Evolutionary conservation across 495 filamentous ascomycete genomes (phyloP), one percentile per base, ranked within the genome.

Genomic region (Aspergillus avenaceus): DNA sequence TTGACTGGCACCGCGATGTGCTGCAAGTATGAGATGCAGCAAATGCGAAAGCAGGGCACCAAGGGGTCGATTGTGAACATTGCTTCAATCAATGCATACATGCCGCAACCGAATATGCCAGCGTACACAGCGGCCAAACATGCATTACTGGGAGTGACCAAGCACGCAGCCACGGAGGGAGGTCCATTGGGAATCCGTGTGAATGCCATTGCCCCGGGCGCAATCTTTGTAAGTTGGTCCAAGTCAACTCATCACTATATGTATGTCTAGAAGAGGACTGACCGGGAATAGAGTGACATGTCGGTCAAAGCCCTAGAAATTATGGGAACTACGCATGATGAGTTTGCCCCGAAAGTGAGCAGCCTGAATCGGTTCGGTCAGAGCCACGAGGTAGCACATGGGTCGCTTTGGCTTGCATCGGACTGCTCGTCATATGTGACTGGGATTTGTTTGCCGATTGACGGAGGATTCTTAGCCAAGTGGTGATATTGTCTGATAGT

Each of bases 71-170:
- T 80, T 38, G 55, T 78, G 16, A 76, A 72, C 49, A 53, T 75
- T 13, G 66, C 67, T 3, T 75, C 69, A 1, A 55, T 63, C 3
- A 61, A 56, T 16, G 71, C 67, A 0, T 56, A 56, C 18, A 32
- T 53, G 11, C 18, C 61, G 0, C 43, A 60, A 5, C 54, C 66
- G 0, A 57, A 64, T 3, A 65, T 64, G 23, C 48, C 64, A 0
- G 58, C 62, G 9, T 79, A 79, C 41, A 65, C 55, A 0, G 54
- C 71, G 0, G 52, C 67, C 0, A 81, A 81, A 46, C 70, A 78
- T 52, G 75, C 67, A 0, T 43, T 74, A 1, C 13, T 71, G 1
- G 76, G 70, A 0, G 66, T 81, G 31, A 73, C 72, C 2, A 67
- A 63, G 41, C 55, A 49, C 49, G 72, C 68, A 4, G 62, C 62